phyloP scores from a whole-genome alignment of 2,329 filamentous ascomycete species.

The Pseudopithomyces maydicus region DNA sequence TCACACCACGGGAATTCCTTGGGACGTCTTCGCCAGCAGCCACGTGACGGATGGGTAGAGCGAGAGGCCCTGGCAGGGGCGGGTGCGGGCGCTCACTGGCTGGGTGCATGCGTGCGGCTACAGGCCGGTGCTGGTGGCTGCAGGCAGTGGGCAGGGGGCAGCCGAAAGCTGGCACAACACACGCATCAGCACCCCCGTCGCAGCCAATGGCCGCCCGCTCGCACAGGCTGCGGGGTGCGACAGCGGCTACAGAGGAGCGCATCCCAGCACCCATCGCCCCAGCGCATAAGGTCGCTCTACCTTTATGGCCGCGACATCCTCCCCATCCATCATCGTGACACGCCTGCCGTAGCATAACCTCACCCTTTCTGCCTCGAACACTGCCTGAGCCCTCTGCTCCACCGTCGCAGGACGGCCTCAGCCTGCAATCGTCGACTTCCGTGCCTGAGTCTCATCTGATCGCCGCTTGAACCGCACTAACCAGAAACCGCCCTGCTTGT shows the following conservation, averaged over 20 bases:
- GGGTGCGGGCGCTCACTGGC: background rate
- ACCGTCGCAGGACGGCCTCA: conserved; percentile 32
- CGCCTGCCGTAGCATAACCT: conserved; percentile 41
- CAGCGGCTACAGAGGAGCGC: conserved; percentile 16
- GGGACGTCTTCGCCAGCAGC: conserved; percentile 12
- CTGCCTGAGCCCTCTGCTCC: conserved; percentile 38
- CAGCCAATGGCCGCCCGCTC: conserved; percentile 6
- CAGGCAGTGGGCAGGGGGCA: conserved; percentile 7
- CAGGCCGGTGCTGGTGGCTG: conserved; percentile 14
- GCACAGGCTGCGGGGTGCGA: background rate
- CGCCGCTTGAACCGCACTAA: conserved; percentile 12
- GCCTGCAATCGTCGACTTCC: conserved; percentile 22
- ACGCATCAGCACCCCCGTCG: conserved; percentile 24
- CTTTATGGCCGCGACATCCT: conserved; percentile 37
- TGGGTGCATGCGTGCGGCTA: conserved; percentile 12
- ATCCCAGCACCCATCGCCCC: conserved; percentile 12
- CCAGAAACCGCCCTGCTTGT: background rate
- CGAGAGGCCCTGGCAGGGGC: background rate
- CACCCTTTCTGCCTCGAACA: conserved; percentile 32
- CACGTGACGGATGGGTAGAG: conserved; percentile 25
- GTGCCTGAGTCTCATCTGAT: conserved; percentile 29
- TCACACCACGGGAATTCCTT: conserved; percentile 10
- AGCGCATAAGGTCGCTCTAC: conserved; percentile 42
- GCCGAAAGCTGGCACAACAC: conserved; percentile 20
- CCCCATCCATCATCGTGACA: conserved; percentile 37